Base-by-base conservation (phyloP, 805 yeast genomes). In the Wickerhamomyces ciferrii region DNA sequence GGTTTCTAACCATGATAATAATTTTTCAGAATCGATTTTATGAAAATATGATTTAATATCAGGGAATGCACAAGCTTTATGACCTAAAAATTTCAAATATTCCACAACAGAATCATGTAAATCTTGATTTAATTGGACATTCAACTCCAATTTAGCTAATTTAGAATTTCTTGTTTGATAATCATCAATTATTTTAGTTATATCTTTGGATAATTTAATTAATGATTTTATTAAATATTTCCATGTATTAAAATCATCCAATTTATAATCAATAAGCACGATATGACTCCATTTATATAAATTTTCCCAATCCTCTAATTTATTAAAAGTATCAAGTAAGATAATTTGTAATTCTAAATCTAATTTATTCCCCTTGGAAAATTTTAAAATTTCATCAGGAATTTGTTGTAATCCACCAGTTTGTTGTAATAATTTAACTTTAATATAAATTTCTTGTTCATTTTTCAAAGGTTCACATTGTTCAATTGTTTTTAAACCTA, bases 161-260 rank as follows among this genome's bases (percentile, higher is more conserved):
- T 67, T 65, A 0, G 81, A 69, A 54, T 87, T 87, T 60, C 90
- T 70, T 0, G 85, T 66, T 13, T 62, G 56, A 20, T 65, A 61
- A 11, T 60, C 49, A 1, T 50, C 27, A 14, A 77, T 60, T n/a
- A 67, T 51, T 2, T 52, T 39, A 1, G 75, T 61, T 3, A 68
- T 72, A 11, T 63, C 64, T 2, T 45, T 62, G 54, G 13, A 63
- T 20, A 74, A 51, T 23, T 71, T 53, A 18, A 58, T 54, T 0
- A 74, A 71, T 2, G 90, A 67, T 40, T 69, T 65, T 19, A 79
- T 71, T 43, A 76, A 63, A 17, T 70, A 66, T 52, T 80, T 76
- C 87, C 95, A 88, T 35, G 89, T 79, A 47, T 78, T 76, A 71
- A 79, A 91, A 61, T 90, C 96, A 61, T 91, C 89, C 45, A 85